Conservation (phyloP, 1,284 basidiomycete species). For the Leccinum subfulvum region DNA sequence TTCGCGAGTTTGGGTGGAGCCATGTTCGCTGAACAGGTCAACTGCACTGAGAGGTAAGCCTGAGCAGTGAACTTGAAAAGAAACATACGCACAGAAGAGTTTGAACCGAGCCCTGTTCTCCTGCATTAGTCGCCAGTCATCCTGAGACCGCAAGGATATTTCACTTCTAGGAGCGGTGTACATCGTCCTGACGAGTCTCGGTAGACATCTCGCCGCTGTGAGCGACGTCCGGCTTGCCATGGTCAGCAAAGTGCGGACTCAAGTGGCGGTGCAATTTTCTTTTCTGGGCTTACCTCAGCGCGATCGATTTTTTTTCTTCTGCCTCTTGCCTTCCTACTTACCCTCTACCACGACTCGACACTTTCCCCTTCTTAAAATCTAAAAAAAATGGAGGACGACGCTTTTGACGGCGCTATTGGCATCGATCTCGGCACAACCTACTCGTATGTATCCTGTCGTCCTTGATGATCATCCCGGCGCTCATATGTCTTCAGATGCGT, state of each 20-base stretch:
- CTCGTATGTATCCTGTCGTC: constrained; percentile 55
- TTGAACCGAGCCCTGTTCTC: constrained; percentile 52
- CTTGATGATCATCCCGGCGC: constrained; percentile 6
- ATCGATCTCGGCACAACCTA: constrained; percentile 92
- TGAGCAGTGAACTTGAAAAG: constrained; percentile 11
- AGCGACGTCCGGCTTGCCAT: constrained; percentile 40
- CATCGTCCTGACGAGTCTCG: constrained; percentile 31
- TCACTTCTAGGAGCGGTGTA: constrained; percentile 33
- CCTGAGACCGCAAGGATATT: constrained; percentile 42
- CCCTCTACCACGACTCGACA: constrained; percentile 28
- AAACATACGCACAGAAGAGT: constrained; percentile 42
- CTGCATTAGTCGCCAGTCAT: constrained; percentile 68
- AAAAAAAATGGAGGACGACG: constrained; percentile 86
- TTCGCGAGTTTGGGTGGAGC: constrained; percentile 73
- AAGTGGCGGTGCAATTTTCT: constrained; percentile 50
- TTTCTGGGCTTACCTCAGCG: constrained; percentile 36
- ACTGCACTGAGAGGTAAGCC: constrained; percentile 42
- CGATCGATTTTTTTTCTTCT: constrained; percentile 37
- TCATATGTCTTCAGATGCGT: constrained; percentile 65
- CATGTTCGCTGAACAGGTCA: constrained; percentile 66
- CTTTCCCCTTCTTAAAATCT: constrained; percentile 38
- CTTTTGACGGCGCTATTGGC: constrained; percentile 93
- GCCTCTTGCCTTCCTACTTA: constrained; percentile 12
- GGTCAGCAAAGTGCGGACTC: constrained; percentile 30
- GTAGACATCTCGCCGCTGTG: constrained; percentile 33